phyloP scores from a whole-genome alignment of 2,329 filamentous ascomycete species.

The Ceratocystis cacaofunesta region DNA sequence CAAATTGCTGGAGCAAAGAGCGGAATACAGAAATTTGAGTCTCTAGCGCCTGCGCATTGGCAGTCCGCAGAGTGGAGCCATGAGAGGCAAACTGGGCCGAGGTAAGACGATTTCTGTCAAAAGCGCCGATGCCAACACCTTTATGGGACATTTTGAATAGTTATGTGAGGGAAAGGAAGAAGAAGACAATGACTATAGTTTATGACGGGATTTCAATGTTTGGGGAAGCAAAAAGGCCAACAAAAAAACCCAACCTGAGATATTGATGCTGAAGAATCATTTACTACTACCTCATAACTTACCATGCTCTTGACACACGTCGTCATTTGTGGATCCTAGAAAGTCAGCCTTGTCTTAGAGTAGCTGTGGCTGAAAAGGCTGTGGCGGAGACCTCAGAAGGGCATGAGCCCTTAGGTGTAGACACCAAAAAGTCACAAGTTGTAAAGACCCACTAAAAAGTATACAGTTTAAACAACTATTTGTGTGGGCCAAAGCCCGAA shows the following conservation, averaged over 20 bases:
- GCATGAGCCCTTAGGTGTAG: constrained; percentile 11
- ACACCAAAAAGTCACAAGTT: constrained; percentile 7
- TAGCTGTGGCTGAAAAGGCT: constrained; percentile 10
- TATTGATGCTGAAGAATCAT: not conserved
- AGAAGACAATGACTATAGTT: not conserved
- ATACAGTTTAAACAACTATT: constrained; percentile 1
- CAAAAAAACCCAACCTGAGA: no score
- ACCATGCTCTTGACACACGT: not conserved
- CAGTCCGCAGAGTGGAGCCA: constrained; percentile 70
- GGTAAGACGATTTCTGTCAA: constrained; percentile 70
- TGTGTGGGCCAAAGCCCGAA: constrained; percentile 16
- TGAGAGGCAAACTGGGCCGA: constrained; percentile 83
- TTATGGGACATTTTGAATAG: constrained; percentile 47
- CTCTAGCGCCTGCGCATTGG: constrained; percentile 71
- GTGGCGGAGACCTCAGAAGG: constrained; percentile 12
- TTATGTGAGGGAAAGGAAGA: not conserved
- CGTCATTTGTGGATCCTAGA: constrained; percentile 12
- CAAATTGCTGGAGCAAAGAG: constrained; percentile 86
- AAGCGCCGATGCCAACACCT: constrained; percentile 80
- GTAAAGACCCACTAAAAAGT: constrained; percentile 7
- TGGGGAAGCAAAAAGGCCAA: not conserved
- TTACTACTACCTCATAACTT: not conserved
- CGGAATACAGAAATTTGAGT: constrained; percentile 95
- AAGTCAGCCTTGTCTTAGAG: not conserved
- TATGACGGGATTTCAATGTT: not conserved